phyloP scores from a whole-genome alignment of 1,139 yeast species.

The Debaryomyces sp. region DNA sequence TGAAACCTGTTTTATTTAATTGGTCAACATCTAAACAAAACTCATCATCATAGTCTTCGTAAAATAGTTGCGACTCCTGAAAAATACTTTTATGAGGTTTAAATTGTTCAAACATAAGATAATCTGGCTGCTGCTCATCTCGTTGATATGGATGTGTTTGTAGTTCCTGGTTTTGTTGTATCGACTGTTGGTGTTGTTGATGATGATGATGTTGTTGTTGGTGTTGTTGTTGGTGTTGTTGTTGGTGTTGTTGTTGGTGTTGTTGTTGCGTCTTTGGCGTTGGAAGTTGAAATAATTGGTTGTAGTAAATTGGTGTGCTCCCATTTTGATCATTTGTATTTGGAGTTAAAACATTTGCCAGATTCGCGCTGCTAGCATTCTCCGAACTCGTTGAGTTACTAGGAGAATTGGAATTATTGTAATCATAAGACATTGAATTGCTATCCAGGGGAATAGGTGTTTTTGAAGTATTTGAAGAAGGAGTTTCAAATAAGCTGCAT shows the following conservation, averaged over 20 bases:
- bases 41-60: slow-evolving; percentile 48
- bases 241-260: no score
- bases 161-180: not conserved
- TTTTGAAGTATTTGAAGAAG: slow-evolving; percentile 11
- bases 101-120: slow-evolving; percentile 6
- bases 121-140: not conserved
- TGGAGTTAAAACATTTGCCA: slow-evolving; percentile 9
- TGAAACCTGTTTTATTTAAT: slow-evolving; percentile 28
- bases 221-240: no score
- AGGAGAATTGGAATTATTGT: slow-evolving; percentile 13
- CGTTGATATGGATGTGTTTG: slow-evolving; percentile 1
- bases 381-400: slow-evolving; percentile 15
- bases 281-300: slow-evolving; percentile 7
- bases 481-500: slow-evolving; percentile 12
- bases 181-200: not conserved
- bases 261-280: slow-evolving; percentile 6
- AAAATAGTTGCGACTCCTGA: not conserved
- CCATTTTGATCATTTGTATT: slow-evolving; percentile 1
- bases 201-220: slow-evolving; percentile 1
- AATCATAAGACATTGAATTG: slow-evolving; percentile 5
- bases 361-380: not conserved
- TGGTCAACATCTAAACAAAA: slow-evolving; percentile 51
- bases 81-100: slow-evolving; percentile 1
- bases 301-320: slow-evolving; percentile 10
- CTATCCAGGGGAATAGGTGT: slow-evolving; percentile 10